phyloP scores from a whole-genome alignment of 345 rosid species.

The Reutealis trisperma region DNA sequence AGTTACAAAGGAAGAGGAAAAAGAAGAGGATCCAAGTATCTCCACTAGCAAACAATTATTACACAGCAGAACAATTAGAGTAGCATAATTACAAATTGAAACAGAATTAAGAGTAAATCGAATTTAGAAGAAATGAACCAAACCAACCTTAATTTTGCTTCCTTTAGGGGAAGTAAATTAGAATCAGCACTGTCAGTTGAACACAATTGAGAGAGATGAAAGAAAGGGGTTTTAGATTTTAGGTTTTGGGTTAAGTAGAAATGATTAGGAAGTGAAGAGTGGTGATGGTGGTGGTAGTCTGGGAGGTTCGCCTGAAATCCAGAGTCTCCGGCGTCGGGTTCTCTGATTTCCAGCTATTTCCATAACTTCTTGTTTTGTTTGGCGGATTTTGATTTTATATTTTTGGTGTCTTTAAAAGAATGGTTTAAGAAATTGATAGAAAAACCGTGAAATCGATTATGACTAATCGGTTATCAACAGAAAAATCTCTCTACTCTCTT shows the following conservation, averaged over 20 bases:
- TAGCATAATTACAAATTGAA: background rate
- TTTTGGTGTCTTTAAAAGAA: background rate
- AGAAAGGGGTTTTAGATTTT: background rate
- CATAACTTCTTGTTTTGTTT: slow-evolving; percentile 4
- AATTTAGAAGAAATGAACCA: background rate
- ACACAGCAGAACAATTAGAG: background rate
- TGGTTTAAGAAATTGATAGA: background rate
- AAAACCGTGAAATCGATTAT: slow-evolving; percentile 13
- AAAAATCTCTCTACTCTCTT: background rate
- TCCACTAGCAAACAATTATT: too few relatives aligned
- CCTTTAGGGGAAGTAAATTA: too few relatives aligned
- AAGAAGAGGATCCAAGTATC: background rate
- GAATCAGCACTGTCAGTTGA: background rate
- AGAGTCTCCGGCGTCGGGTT: slow-evolving; percentile 8
- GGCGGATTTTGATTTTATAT: slow-evolving; percentile 20
- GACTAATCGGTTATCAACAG: slow-evolving; percentile 4
- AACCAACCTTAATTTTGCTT: background rate
- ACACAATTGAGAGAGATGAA: background rate
- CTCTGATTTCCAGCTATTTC: slow-evolving; percentile 31
- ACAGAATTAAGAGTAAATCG: background rate
- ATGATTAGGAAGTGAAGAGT: background rate
- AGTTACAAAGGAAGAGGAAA: background rate
- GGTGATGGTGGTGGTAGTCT: background rate
- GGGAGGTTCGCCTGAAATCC: slow-evolving; percentile 9
- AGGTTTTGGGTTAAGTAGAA: background rate